A percentile compares a stretch with the other conserved stretches of the same genome.
Evolutionary conservation across 352 stramenopile species (phyloP).

Genomic region (Pythium periplocum): DNA sequence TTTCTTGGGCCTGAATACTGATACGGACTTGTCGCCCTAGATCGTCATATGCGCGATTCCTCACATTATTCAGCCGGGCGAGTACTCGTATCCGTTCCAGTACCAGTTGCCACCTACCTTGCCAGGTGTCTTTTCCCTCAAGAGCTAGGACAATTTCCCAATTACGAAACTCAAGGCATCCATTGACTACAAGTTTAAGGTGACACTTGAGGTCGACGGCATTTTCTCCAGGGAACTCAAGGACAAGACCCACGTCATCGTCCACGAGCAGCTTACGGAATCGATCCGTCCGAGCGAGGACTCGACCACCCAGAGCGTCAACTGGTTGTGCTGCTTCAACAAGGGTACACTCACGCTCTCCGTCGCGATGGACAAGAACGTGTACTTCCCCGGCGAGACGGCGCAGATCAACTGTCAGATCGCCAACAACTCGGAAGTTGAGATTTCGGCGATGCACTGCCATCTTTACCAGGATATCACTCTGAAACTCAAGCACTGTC

Average conservation of each 20-base stretch:
- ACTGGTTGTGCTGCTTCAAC: constrained; percentile 62
- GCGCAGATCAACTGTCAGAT: constrained; percentile 58
- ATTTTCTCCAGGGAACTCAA: constrained; percentile 65
- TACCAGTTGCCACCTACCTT: too few species aligned
- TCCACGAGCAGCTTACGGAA: constrained; percentile 50
- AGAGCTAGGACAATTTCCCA: too few species aligned
- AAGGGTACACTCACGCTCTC: constrained; percentile 43
- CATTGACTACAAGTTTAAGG: constrained; percentile 44
- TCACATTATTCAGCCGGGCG: too few species aligned
- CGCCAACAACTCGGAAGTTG: constrained; percentile 45
- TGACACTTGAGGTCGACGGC: constrained; percentile 52
- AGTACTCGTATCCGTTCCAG: too few species aligned
- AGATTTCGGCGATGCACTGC: constrained; percentile 57
- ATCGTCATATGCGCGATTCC: too few species aligned
- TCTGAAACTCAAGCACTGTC: constrained; percentile 26
- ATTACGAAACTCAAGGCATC: too few species aligned
- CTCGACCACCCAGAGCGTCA: constrained; percentile 45
- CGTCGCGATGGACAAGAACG: constrained; percentile 72
- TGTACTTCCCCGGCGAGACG: constrained; percentile 55
- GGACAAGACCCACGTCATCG: constrained; percentile 41
- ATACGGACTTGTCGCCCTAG: too few species aligned
- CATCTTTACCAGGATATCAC: constrained; percentile 49
- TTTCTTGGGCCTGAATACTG: too few species aligned
- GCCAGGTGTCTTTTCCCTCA: too few species aligned
- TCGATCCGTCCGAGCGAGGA: constrained; percentile 42